These are phyloP conservation scores for Phlyctochytrium arcticum DNA, from an alignment of 192 early-diverging fungal species.

Conservation along the genomic window DNA sequence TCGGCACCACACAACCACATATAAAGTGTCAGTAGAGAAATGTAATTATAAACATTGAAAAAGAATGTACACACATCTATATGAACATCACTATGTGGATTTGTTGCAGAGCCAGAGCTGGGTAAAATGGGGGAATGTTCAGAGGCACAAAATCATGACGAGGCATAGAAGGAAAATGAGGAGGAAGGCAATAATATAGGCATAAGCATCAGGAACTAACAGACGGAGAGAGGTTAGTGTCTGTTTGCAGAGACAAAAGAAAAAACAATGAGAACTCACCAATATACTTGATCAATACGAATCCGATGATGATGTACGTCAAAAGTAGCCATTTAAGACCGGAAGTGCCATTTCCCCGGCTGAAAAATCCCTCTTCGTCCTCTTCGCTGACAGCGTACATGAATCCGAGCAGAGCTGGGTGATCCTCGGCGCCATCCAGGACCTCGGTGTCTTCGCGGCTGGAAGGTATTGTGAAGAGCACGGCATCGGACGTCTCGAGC, in stretches of 20 bases:
- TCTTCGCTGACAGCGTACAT: constrained; percentile 31
- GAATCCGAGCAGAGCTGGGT: constrained; percentile 40
- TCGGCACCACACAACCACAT: too few relatives aligned
- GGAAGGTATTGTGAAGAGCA: constrained; percentile 57
- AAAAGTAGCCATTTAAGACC: constrained; percentile 31
- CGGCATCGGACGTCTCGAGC: constrained; percentile 58
- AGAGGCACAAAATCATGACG: constrained; percentile 32
- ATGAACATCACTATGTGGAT: too few relatives aligned
- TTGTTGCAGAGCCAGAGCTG: too few relatives aligned
- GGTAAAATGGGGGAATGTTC: too few relatives aligned
- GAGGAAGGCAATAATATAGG: constrained; percentile 33
- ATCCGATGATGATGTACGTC: constrained; percentile 22
- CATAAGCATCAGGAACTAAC: constrained; percentile 20
- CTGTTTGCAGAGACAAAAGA: background rate
- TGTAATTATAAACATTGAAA: too few relatives aligned
- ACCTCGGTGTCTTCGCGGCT: background rate
- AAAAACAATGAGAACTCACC: constrained; percentile 13
- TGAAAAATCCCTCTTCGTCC: constrained; percentile 21
- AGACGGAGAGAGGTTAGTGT: background rate
- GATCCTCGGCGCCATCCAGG: constrained; percentile 25
- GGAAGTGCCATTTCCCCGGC: constrained; percentile 1
- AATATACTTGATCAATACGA: constrained; percentile 39
- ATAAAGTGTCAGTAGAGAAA: too few relatives aligned
- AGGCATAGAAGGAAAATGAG: constrained; percentile 40
- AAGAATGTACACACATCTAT: too few relatives aligned